These are phyloP conservation scores for Sporobolomyces phaffii DNA, from an alignment of 768 basidiomycete genomes.

Conservation along the genomic window DNA sequence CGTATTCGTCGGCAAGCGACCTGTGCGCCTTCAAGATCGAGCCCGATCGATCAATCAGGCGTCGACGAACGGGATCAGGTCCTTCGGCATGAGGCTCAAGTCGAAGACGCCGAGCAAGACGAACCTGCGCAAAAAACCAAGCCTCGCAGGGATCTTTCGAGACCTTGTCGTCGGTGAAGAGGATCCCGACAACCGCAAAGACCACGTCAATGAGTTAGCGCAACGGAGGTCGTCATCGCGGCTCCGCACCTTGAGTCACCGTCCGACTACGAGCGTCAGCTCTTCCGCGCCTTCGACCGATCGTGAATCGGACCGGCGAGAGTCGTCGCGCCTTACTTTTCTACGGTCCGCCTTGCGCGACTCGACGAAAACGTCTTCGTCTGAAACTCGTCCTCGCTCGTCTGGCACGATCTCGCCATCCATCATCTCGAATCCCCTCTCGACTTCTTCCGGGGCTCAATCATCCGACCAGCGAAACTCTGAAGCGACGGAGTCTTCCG, in stretches of 20 bases:
- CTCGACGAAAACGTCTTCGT: neutral
- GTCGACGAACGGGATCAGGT: constrained; percentile 1
- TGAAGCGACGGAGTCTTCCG: neutral
- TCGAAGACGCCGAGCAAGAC: constrained; percentile 5
- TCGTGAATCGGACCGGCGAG: neutral
- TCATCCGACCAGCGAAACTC: neutral
- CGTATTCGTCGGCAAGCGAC: no score
- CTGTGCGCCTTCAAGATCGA: constrained; percentile 11
- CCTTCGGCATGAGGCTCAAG: constrained; percentile 1
- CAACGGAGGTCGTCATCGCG: neutral
- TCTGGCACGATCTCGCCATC: neutral
- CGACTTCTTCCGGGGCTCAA: neutral
- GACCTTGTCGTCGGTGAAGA: neutral
- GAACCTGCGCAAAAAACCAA: constrained; percentile 3
- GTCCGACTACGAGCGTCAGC: constrained; percentile 6
- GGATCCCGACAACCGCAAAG: no score
- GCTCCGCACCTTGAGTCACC: neutral
- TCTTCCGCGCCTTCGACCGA: constrained; percentile 19
- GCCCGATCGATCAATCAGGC: constrained; percentile 12
- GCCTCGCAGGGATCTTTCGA: constrained; percentile 26
- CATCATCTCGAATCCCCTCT: constrained; percentile 1
- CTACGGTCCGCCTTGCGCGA: constrained; percentile 12
- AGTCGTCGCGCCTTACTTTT: constrained; percentile 12
- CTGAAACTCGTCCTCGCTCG: neutral
- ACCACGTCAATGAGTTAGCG: no score